Evolutionary conservation across 208 protist species (phyloP), one percentile per base, ranked within the genome.

Genomic region (Crithidia brevicula): DNA sequence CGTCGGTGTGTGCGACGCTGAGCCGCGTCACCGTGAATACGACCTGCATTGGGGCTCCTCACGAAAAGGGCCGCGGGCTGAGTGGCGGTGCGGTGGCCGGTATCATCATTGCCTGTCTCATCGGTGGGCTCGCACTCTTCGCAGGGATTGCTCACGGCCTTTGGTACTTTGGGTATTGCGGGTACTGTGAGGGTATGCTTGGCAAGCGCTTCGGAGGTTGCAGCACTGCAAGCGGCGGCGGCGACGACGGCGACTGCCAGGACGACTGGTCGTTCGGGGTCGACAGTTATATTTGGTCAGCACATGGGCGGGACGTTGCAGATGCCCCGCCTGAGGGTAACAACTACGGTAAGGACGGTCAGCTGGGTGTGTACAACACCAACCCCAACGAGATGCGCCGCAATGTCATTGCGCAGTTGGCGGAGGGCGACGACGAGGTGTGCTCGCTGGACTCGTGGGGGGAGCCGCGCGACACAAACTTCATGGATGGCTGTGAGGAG

Each of bases 1-100:
- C 47, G 30, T 65, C 64, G 5, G 70, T 82, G 53, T 87, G 81
- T 45, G 69, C 67, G 27, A 85, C 78, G 38, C 60, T 90, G 50
- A 30, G 43, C 47, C 28, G 18, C 40, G 56, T 85, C 25, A 63
- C 63, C 33, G 59, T 75, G 40, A 74, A 33, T 40, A 74, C 27
- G 4, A 68, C 81, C 20, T 75, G 58, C 68, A 68, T 28, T 27
- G 33, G 27, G 18, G 49, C 67, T 13, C 22, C 23, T 47, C 16
- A 34, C 10, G 10, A 25, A 45, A 42, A 42, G 27, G 30, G 46
- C 60, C n/a, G 16, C 28, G 47, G 49, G 4, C 15, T 90, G 16
- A 77, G 78, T 50, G 60, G 49, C 20, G 75, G 77, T 15, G 52
- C 64, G 30, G 51, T 85, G 52, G 62, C 74, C 38, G 62, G 71